phyloP scores from a whole-genome alignment of 176 grass and related monocot species.

The Dactylis glomerata region DNA sequence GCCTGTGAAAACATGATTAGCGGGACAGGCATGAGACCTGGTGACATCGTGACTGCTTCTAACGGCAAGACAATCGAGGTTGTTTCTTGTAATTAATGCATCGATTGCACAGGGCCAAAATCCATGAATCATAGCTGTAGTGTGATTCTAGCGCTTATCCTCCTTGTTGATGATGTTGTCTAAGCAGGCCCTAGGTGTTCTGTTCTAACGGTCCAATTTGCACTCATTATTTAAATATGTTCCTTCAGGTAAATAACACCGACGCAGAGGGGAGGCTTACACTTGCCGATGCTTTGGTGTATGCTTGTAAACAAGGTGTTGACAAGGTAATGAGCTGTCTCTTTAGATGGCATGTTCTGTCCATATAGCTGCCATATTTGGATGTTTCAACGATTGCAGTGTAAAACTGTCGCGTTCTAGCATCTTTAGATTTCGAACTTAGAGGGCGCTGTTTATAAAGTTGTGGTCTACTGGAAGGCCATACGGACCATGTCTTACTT shows the following conservation, averaged over 20 bases:
- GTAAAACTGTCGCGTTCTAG: background rate
- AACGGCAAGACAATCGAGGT: slow-evolving; percentile 98
- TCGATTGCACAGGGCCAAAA: background rate
- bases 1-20: slow-evolving; percentile 99
- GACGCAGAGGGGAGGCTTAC: slow-evolving; percentile 96
- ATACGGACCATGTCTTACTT: background rate
- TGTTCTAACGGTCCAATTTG: background rate
- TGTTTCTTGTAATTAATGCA: background rate
- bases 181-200: background rate
- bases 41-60: slow-evolving; percentile 96
- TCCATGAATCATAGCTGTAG: background rate
- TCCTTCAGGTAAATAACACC: slow-evolving; percentile 88
- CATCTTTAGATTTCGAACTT: background rate
- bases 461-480: background rate
- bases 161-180: background rate
- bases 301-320: slow-evolving; percentile 94
- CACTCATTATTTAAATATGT: background rate
- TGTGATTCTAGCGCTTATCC: background rate
- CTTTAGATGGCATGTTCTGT: background rate
- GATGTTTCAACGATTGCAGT: background rate
- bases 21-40: slow-evolving; percentile 97
- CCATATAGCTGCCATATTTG: background rate
- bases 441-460: background rate
- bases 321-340: slow-evolving; percentile 61
- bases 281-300: slow-evolving; percentile 90